These are phyloP conservation scores for Polychaeton citri DNA, from an alignment of 2,329 filamentous ascomycete genomes.

Conservation along the genomic window DNA sequence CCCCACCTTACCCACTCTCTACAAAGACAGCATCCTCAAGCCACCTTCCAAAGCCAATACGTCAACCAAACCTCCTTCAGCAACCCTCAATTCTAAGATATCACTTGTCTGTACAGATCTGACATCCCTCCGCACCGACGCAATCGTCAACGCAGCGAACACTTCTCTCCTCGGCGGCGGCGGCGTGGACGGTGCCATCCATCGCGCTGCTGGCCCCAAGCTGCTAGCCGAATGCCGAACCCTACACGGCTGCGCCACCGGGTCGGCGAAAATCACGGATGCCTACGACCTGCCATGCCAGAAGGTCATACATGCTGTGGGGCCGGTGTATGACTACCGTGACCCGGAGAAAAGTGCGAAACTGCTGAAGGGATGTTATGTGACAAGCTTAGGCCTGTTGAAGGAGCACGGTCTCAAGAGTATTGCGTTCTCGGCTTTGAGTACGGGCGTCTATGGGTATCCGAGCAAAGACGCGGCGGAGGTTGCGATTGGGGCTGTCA, in stretches of 20 bases:
- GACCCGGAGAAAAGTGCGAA: conserved; percentile 17
- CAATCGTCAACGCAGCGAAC: conserved; percentile 92
- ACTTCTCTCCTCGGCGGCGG: conserved; percentile 64
- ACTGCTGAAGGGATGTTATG: conserved; percentile 53
- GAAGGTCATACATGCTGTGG: conserved; percentile 81
- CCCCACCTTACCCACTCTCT: neutral
- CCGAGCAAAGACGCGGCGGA: conserved; percentile 59
- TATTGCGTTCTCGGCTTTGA: conserved; percentile 73
- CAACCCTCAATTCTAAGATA: conserved; percentile 49
- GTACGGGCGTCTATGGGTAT: conserved; percentile 84
- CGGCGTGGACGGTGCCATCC: conserved; percentile 70
- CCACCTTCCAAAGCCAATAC: neutral
- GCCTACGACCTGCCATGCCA: conserved; percentile 64
- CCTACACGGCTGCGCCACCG: conserved; percentile 61
- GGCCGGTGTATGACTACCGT: conserved; percentile 52
- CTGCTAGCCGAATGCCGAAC: conserved; percentile 59
- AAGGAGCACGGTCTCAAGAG: conserved; percentile 51
- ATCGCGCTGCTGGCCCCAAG: conserved; percentile 59
- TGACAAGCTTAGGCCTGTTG: conserved; percentile 57
- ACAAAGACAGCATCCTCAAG: neutral
- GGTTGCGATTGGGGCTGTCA: conserved; percentile 52
- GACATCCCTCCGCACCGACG: conserved; percentile 62
- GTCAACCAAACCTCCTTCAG: neutral
- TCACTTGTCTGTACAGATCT: conserved; percentile 65
- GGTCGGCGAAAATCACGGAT: conserved; percentile 67